Base-by-base conservation (phyloP, 164 flowering plant genomes). In the Umbilicus rupestris region DNA sequence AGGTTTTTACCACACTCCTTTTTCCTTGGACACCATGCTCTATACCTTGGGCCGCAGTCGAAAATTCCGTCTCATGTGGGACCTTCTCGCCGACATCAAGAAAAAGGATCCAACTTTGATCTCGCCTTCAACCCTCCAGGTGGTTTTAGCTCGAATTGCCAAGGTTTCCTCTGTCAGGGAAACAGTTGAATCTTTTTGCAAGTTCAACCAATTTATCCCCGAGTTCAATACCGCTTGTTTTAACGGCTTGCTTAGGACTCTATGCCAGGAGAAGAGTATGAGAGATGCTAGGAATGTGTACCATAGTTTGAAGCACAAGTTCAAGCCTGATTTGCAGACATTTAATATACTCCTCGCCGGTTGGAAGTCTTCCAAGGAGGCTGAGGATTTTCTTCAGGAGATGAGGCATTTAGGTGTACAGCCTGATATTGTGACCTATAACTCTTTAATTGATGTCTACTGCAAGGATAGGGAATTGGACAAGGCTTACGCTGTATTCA, bases 221-320 rank as follows among this genome's bases (percentile, higher is more conserved):
- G 85, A 68, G 26, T 85, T 83, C 12, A 88, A 81, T 63, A 80
- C 80, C 0, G 24, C 50, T 44, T 84, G 88, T 77, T 92, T 74
- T 67, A 92, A 92, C 73, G 95, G 84, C 0, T 71, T 89, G 77
- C 71, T 89, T 66, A 89, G 98, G 73, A 77, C 88, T n/a, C 67
- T 89, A 52, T 90, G 90, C 70, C 98, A 92, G 63, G 95, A 92
- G 82, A 92, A 90, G 80, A 88, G 93, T 70, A 92, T 92, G 98
- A 69, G 31, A 0, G 92, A 90, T 81, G 95, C 93, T 1, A 84
- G 96, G 72, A 85, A 84, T 74, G 95, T 89, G 64, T 90, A 89
- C 75, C 96, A 92, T 68, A 68, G 75, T 31, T 76, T 92, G 73
- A 92, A 89, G 73, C 78, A 69, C 29, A 76, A 78, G 35, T 92